A percentile compares a stretch with the other conserved stretches of the same genome.
Conservation (phyloP, 164 flowering plant genomes). For the Nymphaea colorata region DNA sequence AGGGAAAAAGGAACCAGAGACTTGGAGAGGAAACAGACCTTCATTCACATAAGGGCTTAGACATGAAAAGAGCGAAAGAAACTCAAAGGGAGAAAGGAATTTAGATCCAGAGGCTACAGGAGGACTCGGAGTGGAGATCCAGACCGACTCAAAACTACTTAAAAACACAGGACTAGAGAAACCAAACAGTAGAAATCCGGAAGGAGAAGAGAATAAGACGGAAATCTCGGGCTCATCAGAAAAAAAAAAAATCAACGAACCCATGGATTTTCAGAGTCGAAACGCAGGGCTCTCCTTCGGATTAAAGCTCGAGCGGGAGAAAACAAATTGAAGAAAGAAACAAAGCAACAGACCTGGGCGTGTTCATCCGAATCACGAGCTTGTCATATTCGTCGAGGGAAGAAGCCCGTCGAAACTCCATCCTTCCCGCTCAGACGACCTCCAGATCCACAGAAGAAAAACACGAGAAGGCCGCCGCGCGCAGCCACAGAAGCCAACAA, state of each 20-base stretch:
- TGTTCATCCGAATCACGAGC: constrained; percentile 71
- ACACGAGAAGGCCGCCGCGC: too few relatives aligned
- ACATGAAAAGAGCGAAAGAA: not conserved
- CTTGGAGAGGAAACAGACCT: not conserved
- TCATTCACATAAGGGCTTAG: not conserved
- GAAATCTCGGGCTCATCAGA: not conserved
- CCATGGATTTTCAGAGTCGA: not conserved
- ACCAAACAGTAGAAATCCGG: not conserved
- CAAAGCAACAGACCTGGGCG: constrained; percentile 44
- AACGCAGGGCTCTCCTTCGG: too few relatives aligned
- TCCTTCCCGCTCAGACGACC: not conserved
- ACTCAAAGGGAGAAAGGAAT: not conserved
- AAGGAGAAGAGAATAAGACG: not conserved
- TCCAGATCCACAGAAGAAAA: too few relatives aligned
- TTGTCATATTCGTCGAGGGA: constrained; percentile 68
- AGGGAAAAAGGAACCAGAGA: too few relatives aligned
- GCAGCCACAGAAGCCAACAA: too few relatives aligned
- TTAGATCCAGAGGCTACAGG: not conserved
- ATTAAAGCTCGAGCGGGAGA: not conserved
- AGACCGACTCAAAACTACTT: not conserved
- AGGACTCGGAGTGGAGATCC: not conserved
- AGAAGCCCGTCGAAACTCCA: constrained; percentile 39
- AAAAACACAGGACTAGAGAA: not conserved
- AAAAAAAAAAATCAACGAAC: not conserved
- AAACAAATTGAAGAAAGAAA: not conserved